Conservation (phyloP, 176 grass and related monocot species). For the Triticum urartu region DNA sequence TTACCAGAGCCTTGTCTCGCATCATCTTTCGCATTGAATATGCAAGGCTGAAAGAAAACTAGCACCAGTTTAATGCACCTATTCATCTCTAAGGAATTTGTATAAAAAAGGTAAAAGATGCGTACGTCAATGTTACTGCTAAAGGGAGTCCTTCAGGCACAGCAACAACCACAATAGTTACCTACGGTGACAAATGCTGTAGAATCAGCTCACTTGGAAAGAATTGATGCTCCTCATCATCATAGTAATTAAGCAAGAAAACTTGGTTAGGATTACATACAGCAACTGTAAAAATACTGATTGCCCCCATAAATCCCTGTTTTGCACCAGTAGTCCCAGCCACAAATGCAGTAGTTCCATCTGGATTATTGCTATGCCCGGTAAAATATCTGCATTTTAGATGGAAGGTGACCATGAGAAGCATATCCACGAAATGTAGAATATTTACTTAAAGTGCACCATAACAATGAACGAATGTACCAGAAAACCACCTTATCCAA, state of each 20-base stretch:
- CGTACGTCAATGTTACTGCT: slow-evolving; percentile 69
- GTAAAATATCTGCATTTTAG: slow-evolving; percentile 69
- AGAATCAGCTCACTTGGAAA: slow-evolving; percentile 18
- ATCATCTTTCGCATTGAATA: slow-evolving; percentile 80
- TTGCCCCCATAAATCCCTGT: slow-evolving; percentile 67
- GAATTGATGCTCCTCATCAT: neutral
- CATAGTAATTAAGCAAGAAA: neutral
- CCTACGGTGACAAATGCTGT: slow-evolving; percentile 28
- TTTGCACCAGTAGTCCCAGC: slow-evolving; percentile 59
- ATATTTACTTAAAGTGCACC: neutral
- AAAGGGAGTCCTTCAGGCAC: slow-evolving; percentile 79
- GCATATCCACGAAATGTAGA: neutral
- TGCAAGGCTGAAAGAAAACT: slow-evolving; percentile 49
- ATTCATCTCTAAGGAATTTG: neutral
- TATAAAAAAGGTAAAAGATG: neutral
- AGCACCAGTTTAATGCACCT: neutral
- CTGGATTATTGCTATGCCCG: slow-evolving; percentile 62
- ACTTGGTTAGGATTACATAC: slow-evolving; percentile 25
- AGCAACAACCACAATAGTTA: slow-evolving; percentile 73
- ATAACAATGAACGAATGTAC: neutral
- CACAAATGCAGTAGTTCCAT: slow-evolving; percentile 74
- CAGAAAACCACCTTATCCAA: slow-evolving; percentile 42
- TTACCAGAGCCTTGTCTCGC: slow-evolving; percentile 68
- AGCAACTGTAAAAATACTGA: slow-evolving; percentile 79
- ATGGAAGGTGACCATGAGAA: slow-evolving; percentile 5